Evolutionary conservation across 2,329 filamentous ascomycete genomes (phyloP), one percentile per base, ranked within the genome.

Genomic region (Ascochyta lentis): DNA sequence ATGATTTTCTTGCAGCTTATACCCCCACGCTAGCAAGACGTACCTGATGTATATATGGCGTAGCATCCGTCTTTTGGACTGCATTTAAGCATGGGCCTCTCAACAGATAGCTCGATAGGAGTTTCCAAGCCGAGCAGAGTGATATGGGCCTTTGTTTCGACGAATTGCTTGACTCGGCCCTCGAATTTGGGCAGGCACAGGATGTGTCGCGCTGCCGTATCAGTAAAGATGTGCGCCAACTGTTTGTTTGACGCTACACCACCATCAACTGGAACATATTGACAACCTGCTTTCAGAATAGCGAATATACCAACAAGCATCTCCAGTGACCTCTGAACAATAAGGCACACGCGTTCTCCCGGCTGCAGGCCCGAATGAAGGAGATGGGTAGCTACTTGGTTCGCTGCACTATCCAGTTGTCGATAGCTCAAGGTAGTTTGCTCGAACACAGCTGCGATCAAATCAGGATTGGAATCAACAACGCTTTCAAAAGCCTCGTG

Each of bases 191-290:
- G 67, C 39, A 85, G 68, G 62, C 82, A 86, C 5, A 86, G 68
- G 15, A 83, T 74, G 26, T 82, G 73, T 4, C 69, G 65, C 6
- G 79, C 75, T 12, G 71, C 69, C 2, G 81, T 79, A 60, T 86
- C 77, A 24, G 74, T 67, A 42, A 85, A 73, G 24, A 85, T 83
- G 52, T 81, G 79, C 23, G 72, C 70, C 24, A 86, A 40, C 9
- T 67, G 66, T 43, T 68, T 61, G 7, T 74, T 65, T 3, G 71
- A 72, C 8, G 63, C 59, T 15, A 74, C 67, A 8, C 81, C 80
- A 33, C 84, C 84, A 57, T 87, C 85, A 2, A 87, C 76, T 3
- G 84, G 84, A 5, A 86, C 78, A 64, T 87, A 87, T 60, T 87
- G 84, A 13, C 80, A 84, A 19, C 84, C 84, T 43, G 80, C 80